Evolutionary conservation across 441 rosid species (phyloP).

Genomic region (Kokia cookei): DNA sequence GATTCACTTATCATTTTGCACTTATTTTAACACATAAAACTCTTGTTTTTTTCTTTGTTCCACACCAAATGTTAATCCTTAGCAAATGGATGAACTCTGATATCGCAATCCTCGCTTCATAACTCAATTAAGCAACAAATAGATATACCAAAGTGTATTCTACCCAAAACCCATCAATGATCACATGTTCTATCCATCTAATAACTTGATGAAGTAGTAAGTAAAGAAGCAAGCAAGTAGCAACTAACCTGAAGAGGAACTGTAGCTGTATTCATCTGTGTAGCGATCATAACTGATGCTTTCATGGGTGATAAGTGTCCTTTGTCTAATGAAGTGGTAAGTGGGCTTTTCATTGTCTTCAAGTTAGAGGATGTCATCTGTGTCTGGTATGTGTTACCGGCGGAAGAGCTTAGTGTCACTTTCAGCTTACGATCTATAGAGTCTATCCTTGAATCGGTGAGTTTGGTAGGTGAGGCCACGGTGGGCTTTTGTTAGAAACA

Average conservation of each 20-base stretch:
- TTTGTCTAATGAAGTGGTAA: background rate
- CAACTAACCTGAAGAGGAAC: slow-evolving; percentile 13
- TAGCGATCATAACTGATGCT: background rate
- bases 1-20: background rate
- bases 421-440: background rate
- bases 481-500: background rate
- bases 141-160: background rate
- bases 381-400: background rate
- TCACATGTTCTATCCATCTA: background rate
- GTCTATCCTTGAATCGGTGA: too few relatives aligned
- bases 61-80: background rate
- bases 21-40: background rate
- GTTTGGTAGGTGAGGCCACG: background rate
- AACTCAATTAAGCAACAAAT: background rate
- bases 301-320: background rate
- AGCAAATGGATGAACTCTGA: background rate
- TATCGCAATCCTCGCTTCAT: background rate
- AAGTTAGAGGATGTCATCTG: slow-evolving; percentile 10
- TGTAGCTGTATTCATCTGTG: background rate
- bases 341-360: background rate
- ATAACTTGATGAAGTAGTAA: background rate
- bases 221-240: background rate
- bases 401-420: background rate
- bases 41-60: background rate
- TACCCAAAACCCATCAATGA: background rate